phyloP scores from a whole-genome alignment of 2,329 filamentous ascomycete genomes.

The Seiridium unicorne region DNA sequence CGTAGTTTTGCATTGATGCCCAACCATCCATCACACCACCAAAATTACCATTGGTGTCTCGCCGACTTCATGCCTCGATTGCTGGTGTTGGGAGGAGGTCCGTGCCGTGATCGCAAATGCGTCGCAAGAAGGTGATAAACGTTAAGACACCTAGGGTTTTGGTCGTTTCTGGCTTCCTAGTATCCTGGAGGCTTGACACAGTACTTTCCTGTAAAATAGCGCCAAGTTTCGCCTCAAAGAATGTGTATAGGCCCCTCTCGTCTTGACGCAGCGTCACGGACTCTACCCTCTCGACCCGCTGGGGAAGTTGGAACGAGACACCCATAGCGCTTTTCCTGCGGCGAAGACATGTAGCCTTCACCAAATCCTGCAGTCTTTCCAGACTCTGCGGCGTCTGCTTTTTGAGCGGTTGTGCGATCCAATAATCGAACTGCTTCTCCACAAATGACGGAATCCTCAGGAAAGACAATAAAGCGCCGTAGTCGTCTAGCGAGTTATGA shows the following conservation, averaged over 20 bases:
- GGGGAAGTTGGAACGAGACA: conserved; percentile 14
- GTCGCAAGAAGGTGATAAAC: conserved; percentile 19
- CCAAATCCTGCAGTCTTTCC: conserved; percentile 18
- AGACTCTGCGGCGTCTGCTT: conserved; percentile 13
- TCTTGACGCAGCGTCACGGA: conserved; percentile 11
- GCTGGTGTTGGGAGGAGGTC: not conserved
- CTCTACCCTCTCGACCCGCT: conserved; percentile 10
- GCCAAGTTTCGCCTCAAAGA: conserved; percentile 16
- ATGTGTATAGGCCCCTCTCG: conserved; percentile 14
- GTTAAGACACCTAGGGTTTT: conserved; percentile 13
- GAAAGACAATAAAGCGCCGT: conserved; percentile 33
- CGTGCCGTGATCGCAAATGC: conserved; percentile 2
- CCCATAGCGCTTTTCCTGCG: conserved; percentile 19
- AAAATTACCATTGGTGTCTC: not conserved
- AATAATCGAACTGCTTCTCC: conserved; percentile 1
- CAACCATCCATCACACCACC: not conserved
- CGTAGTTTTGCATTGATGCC: not conserved
- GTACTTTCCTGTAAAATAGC: not conserved
- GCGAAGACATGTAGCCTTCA: conserved; percentile 26
- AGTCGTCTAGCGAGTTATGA: conserved; percentile 38
- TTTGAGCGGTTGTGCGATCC: conserved; percentile 21
- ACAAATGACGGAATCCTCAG: conserved; percentile 23
- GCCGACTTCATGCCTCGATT: conserved; percentile 22
- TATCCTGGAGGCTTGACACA: not conserved
- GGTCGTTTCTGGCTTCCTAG: not conserved